Evolutionary conservation across 2,329 filamentous ascomycete genomes (phyloP).

Genomic region (Fusarium humuli): DNA sequence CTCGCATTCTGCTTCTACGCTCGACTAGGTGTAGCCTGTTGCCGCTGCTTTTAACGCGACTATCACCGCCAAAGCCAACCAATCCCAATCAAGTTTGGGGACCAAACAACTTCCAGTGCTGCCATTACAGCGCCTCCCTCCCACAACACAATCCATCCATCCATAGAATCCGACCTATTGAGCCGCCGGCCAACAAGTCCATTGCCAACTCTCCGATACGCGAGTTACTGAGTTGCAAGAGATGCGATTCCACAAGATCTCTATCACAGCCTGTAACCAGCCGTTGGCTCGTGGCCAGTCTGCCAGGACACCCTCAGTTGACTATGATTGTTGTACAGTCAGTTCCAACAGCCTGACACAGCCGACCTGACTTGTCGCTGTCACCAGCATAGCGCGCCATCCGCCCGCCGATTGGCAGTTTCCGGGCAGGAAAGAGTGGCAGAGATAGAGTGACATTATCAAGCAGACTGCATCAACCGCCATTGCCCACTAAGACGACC

Average conservation of each 20-base stretch:
- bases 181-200: conserved; percentile 36
- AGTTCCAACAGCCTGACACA: conserved; percentile 16
- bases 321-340: conserved; percentile 5
- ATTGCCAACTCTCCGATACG: conserved; percentile 14
- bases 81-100: conserved; percentile 38
- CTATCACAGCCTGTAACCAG: conserved; percentile 27
- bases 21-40: conserved; percentile 38
- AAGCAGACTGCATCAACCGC: conserved; percentile 40
- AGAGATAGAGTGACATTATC: conserved; percentile 41
- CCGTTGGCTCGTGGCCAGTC: conserved; percentile 34
- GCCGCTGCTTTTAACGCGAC: conserved; percentile 46
- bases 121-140: conserved; percentile 40
- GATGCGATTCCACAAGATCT: conserved; percentile 20
- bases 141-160: conserved; percentile 27
- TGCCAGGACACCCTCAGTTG: conserved; percentile 20
- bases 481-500: conserved; percentile 28
- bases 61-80: conserved; percentile 38
- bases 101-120: conserved; percentile 37
- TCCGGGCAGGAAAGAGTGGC: conserved; percentile 11
- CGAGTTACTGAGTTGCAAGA: conserved; percentile 4
- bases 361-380: conserved; percentile 8
- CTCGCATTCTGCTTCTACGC: conserved; percentile 14
- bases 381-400: conserved; percentile 31
- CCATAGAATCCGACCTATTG: conserved; percentile 19
- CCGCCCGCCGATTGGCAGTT: conserved; percentile 21